These are phyloP conservation scores for Fusarium transvaalense DNA, from an alignment of 2,329 filamentous ascomycete genomes.

Conservation along the genomic window DNA sequence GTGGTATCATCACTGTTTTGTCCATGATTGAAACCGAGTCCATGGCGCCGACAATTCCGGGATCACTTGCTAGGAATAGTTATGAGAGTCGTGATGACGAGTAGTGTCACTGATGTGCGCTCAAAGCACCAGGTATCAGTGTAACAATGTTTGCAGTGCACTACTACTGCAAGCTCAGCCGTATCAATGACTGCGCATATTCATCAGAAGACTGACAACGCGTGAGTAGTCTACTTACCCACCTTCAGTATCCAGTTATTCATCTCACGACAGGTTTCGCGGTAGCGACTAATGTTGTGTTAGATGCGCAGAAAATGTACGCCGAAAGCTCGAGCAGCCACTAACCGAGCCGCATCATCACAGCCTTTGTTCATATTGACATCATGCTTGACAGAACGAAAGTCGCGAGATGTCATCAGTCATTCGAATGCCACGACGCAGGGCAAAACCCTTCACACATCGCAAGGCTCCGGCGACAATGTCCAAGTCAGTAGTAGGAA, in stretches of 20 bases:
- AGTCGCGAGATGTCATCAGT: constrained; percentile 29
- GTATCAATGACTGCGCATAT: not conserved
- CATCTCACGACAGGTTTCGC: not conserved
- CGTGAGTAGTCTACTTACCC: not conserved
- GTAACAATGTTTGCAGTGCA: constrained; percentile 22
- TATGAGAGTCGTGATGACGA: not conserved
- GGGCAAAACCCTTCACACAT: constrained; percentile 2
- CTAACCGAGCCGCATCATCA: constrained; percentile 21
- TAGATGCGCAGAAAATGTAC: constrained; percentile 3
- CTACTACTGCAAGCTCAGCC: constrained; percentile 5
- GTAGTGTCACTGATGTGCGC: constrained; percentile 15
- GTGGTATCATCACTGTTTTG: not conserved
- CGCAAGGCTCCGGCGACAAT: constrained; percentile 16
- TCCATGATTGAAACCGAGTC: constrained; percentile 14
- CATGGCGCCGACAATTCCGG: constrained; percentile 14
- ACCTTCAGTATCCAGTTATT: not conserved
- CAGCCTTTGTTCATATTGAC: constrained; percentile 14
- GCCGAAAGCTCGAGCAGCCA: constrained; percentile 2
- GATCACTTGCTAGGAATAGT: not conserved
- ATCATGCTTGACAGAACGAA: not conserved
- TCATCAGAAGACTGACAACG: not conserved
- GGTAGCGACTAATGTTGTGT: constrained; percentile 9
- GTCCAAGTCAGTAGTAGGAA: constrained; percentile 5
- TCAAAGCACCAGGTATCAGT: constrained; percentile 10
- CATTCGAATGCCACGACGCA: constrained; percentile 15